Base-by-base conservation (phyloP, 768 basidiomycete genomes). In the Austroboletus eburneus region DNA sequence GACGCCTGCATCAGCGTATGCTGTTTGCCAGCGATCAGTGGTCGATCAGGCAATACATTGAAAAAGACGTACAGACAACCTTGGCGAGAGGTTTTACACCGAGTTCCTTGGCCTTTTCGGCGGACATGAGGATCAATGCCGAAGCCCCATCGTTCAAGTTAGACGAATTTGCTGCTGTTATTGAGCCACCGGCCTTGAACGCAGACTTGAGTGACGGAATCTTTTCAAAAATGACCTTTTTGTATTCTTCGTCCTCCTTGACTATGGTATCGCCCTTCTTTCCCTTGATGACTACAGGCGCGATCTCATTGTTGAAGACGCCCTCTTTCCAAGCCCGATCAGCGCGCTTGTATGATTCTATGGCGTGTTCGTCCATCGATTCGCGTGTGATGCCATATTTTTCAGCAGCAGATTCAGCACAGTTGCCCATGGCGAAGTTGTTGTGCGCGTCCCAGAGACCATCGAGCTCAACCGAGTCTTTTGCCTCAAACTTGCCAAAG, bases 381-480 rank as follows among this genome's bases (percentile, higher is more conserved):
- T 94, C 87, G 36, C 96, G 87, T 43, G 82, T 76, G 69, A 99
- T 94, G 32, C 71, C 69, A 67, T 85, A 74, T 68, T 93, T 93
- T 55, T 77, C 79, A 14, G 93, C 91, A 23, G 88, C 81, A 57
- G 74, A 64, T 70, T 99, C 96, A 57, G 82, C 95, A 65, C 95
- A 98, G 77, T 91, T 91, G 47, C 96, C 96, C 96, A 99, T 99
- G 24, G 92, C 85, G 63, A 91, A 89, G 70, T 97, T 84, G 77
- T 96, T 93, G 79, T 92, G 96, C 43, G 91, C 91, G 68, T 99
- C 96, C 82, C 85, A 89, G 41, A 99, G 87, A 56, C 94, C 96
- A 58, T 99, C 96, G 57, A 70, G 77, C 69, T 94, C 87, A 29
- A 98, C 77, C 13, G 94, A 87, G 67, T 98, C 96, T 52, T 72